phyloP scores from a whole-genome alignment of 2,329 filamentous ascomycete species.

The Fusarium ambrosium region DNA sequence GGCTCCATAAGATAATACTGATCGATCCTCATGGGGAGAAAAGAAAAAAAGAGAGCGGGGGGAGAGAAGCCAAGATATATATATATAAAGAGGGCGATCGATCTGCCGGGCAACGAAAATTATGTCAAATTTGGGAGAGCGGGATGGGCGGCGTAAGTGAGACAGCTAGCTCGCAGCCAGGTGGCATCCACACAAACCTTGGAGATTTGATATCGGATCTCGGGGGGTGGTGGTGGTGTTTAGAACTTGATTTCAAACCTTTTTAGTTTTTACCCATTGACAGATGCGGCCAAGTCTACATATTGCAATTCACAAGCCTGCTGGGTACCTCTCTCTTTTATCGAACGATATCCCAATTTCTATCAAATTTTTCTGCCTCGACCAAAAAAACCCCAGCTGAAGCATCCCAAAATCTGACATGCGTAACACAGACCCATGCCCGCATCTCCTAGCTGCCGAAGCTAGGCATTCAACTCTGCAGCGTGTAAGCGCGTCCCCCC shows the following conservation, averaged over 20 bases:
- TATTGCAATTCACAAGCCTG: neutral
- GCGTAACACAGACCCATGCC: neutral
- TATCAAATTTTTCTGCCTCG: neutral
- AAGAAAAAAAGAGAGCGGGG: neutral
- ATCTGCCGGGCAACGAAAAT: neutral
- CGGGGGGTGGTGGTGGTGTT: neutral
- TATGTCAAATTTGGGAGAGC: neutral
- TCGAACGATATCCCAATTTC: neutral
- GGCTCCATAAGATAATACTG: slow-evolving; percentile 12
- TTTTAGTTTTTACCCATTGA: neutral
- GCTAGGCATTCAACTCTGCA: neutral
- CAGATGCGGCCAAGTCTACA: neutral
- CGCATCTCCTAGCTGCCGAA: neutral
- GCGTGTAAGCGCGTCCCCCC: neutral
- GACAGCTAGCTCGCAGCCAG: neutral
- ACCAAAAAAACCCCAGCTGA: neutral
- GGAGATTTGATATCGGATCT: neutral
- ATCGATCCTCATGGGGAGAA: slow-evolving; percentile 8
- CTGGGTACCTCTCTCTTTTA: neutral
- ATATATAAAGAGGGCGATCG: neutral
- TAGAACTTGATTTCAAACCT: neutral
- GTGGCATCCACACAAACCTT: neutral
- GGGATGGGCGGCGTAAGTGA: slow-evolving; percentile 1
- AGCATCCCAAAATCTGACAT: slow-evolving; percentile 14
- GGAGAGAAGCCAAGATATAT: neutral